Conservation (phyloP, 1,284 basidiomycete species). For the Moesziomyces globuligerus region DNA sequence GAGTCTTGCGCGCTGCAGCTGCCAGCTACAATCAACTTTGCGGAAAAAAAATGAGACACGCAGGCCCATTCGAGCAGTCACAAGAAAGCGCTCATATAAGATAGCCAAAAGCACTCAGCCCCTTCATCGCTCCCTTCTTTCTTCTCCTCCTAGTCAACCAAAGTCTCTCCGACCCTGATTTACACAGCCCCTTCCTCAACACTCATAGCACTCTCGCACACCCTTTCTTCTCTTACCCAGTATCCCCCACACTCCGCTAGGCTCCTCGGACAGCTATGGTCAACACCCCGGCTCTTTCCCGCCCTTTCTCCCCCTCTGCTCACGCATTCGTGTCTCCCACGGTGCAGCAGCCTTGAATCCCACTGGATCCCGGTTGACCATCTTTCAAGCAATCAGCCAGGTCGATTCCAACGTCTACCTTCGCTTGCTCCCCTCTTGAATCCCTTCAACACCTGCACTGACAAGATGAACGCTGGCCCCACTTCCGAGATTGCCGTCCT, state of each 20-base stretch:
- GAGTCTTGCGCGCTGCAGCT: too few relatives aligned
- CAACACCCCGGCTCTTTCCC: constrained; percentile 5
- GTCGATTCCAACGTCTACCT: constrained; percentile 10
- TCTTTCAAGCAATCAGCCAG: constrained; percentile 3
- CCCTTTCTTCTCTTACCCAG: neutral
- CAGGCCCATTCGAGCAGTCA: too few relatives aligned
- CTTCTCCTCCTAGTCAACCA: neutral
- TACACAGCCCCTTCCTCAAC: neutral
- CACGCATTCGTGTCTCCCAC: constrained; percentile 7
- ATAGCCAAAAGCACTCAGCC: neutral
- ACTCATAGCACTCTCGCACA: neutral
- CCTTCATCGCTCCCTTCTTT: too few relatives aligned
- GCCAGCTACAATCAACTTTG: too few relatives aligned
- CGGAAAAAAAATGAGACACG: too few relatives aligned
- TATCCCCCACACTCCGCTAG: too few relatives aligned
- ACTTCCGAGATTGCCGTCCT: constrained; percentile 5
- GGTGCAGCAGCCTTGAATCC: constrained; percentile 14
- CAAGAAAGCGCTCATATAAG: neutral
- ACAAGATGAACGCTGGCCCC: neutral
- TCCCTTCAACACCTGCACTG: neutral
- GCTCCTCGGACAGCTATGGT: constrained; percentile 11
- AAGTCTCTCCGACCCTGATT: constrained; percentile 2
- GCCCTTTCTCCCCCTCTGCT: constrained; percentile 9
- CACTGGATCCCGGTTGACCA: constrained; percentile 8
- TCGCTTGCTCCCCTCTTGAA: constrained; percentile 2